Evolutionary conservation across 2,329 filamentous ascomycete genomes (phyloP).

Genomic region (Penicillium sp.): DNA sequence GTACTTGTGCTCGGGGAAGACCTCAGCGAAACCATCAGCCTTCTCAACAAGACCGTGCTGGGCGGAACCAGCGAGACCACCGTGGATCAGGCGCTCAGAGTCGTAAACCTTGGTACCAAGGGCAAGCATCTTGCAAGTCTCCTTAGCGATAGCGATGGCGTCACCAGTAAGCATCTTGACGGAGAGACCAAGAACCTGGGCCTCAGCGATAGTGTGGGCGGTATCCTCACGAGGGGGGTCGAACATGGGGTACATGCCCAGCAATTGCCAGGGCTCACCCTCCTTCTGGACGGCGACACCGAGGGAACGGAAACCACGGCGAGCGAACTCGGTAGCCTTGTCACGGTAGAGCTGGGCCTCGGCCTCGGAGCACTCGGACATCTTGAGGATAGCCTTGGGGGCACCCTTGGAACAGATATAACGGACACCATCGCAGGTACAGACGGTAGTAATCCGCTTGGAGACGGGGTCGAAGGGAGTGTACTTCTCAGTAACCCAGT

Average conservation of each 20-base stretch:
- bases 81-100: conserved; percentile 74
- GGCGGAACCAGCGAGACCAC: conserved; percentile 70
- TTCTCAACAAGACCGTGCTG: conserved; percentile 77
- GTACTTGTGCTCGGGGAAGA: conserved; percentile 76
- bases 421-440: conserved; percentile 67
- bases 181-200: conserved; percentile 72
- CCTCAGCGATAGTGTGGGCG: conserved; percentile 75
- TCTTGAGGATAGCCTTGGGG: conserved; percentile 71
- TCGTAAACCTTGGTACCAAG: conserved; percentile 81
- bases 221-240: conserved; percentile 76
- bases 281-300: conserved; percentile 79
- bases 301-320: conserved; percentile 77
- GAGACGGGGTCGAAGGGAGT: conserved; percentile 72
- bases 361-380: conserved; percentile 67
- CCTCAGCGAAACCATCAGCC: conserved; percentile 72
- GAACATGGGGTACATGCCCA: conserved; percentile 79
- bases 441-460: conserved; percentile 74
- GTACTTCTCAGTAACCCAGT: conserved; percentile 77
- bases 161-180: conserved; percentile 84
- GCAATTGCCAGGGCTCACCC: conserved; percentile 70
- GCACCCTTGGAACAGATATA: conserved; percentile 77
- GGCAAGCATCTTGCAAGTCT: conserved; percentile 80
- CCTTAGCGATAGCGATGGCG: conserved; percentile 76
- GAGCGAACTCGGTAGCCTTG: conserved; percentile 74
- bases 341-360: conserved; percentile 67